Percentiles rank a stretch among this genome's conserved stretches.
phyloP scores from a whole-genome alignment of 805 yeast genomes.

The Lachancea sp. region DNA sequence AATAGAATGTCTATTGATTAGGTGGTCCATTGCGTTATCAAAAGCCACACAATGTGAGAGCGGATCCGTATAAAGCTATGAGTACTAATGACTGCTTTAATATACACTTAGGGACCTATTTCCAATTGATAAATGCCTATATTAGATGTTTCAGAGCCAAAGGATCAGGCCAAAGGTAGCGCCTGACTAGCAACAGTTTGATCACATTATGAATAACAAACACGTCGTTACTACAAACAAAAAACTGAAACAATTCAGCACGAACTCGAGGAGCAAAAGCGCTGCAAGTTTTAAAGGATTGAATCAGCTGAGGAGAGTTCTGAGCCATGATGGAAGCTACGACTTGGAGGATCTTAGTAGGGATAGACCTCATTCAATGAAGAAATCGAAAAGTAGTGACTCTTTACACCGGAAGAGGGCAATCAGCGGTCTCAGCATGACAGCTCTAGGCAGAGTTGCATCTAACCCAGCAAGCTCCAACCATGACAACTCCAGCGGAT shows the following conservation, averaged over 20 bases:
- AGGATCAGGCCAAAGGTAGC: not conserved
- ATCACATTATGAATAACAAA: constrained; percentile 9
- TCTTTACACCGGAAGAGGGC: constrained; percentile 25
- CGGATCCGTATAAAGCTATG: no score
- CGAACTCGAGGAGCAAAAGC: constrained; percentile 30
- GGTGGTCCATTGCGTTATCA: no score
- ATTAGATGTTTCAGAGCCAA: no score
- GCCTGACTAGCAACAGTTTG: not conserved
- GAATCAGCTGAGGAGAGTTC: constrained; percentile 18
- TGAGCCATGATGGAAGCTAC: constrained; percentile 23
- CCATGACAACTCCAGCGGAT: constrained; percentile 14
- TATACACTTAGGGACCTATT: no score
- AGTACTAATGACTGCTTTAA: no score
- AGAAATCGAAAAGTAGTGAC: constrained; percentile 28
- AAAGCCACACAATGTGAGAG: no score
- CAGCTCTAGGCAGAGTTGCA: constrained; percentile 25
- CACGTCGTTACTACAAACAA: constrained; percentile 9
- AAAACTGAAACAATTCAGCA: constrained; percentile 25
- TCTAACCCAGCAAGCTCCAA: constrained; percentile 17
- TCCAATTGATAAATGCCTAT: no score
- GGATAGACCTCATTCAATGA: constrained; percentile 13
- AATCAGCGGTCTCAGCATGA: constrained; percentile 31
- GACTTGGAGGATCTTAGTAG: constrained; percentile 10
- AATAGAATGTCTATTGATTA: no score
- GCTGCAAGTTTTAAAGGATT: constrained; percentile 30